phyloP scores from a whole-genome alignment of 306 rosid species.

The Cicer arietinum region DNA sequence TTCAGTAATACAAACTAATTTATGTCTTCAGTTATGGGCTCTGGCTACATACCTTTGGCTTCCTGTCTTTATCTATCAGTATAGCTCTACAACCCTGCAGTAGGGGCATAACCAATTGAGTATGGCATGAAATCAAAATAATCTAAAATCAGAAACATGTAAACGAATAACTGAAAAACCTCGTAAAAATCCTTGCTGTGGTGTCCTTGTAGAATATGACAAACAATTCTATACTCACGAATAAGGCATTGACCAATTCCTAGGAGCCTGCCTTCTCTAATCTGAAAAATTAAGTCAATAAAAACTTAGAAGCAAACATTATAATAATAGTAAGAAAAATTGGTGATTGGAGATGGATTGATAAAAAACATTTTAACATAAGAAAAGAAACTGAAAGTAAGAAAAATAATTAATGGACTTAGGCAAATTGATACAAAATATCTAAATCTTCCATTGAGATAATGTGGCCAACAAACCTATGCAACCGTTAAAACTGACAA shows the following conservation, averaged over 20 bases:
- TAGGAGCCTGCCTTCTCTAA: slow-evolving; percentile 82
- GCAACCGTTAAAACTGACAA: background rate
- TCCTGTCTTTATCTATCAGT: slow-evolving; percentile 82
- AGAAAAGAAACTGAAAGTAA: background rate
- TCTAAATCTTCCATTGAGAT: background rate
- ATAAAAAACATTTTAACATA: background rate
- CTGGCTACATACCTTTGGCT: slow-evolving; percentile 72
- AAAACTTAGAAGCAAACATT: background rate
- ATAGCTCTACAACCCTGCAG: slow-evolving; percentile 97
- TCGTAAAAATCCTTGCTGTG: slow-evolving; percentile 89
- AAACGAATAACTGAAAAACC: slow-evolving; percentile 50
- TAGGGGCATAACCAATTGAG: slow-evolving; percentile 27
- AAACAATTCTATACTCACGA: slow-evolving; percentile 81
- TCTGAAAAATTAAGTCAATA: slow-evolving; percentile 47
- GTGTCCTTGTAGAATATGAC: slow-evolving; percentile 70
- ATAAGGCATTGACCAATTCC: slow-evolving; percentile 88
- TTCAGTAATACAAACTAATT: slow-evolving; percentile 28
- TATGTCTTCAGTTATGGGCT: background rate
- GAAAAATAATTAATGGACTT: background rate
- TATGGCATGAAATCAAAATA: slow-evolving; percentile 37
- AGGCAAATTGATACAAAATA: background rate
- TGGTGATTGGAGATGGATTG: background rate
- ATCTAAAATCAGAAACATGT: slow-evolving; percentile 1
- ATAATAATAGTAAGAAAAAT: background rate
- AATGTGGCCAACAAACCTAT: background rate